These are phyloP conservation scores for Ustilago sp. DNA, from an alignment of 1,284 basidiomycete genomes.

Conservation along the genomic window DNA sequence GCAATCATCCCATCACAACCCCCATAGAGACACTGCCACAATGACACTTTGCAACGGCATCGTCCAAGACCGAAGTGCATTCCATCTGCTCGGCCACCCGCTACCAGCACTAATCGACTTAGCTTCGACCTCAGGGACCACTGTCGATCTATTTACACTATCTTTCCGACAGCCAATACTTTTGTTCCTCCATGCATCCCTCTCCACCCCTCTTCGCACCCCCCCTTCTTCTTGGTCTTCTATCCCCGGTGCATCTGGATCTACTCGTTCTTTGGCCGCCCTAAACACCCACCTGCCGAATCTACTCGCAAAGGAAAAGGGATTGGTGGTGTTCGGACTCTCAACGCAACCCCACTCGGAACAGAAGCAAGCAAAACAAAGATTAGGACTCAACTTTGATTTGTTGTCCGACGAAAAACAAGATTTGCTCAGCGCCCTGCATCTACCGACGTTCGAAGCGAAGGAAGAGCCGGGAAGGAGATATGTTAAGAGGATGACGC, in stretches of 20 bases:
- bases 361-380: conserved; percentile 36
- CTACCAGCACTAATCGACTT: conserved; percentile 59
- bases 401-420: conserved; percentile 44
- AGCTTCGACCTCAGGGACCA: conserved; percentile 43
- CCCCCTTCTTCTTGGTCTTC: conserved; percentile 30
- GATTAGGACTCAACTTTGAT: conserved; percentile 33
- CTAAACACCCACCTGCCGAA: conserved; percentile 23
- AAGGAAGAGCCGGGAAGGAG: conserved; percentile 29
- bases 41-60: conserved; percentile 1
- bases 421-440: conserved; percentile 36
- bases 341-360: conserved; percentile 37
- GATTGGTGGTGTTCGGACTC: conserved; percentile 58
- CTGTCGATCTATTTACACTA: conserved; percentile 63
- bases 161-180: conserved; percentile 59
- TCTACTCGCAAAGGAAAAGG: conserved; percentile 39
- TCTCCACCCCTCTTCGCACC: conserved; percentile 17
- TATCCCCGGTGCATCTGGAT: conserved; percentile 39
- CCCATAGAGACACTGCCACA: neutral
- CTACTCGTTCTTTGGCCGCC: conserved; percentile 47
- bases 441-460: conserved; percentile 48
- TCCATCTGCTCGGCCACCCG: conserved; percentile 65
- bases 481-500: conserved; percentile 47
- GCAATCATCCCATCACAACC: neutral
- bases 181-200: conserved; percentile 55
- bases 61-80: conserved; percentile 43